Evolutionary conservation across 1,284 basidiomycete species (phyloP).

Genomic region (Boletus calvinii): DNA sequence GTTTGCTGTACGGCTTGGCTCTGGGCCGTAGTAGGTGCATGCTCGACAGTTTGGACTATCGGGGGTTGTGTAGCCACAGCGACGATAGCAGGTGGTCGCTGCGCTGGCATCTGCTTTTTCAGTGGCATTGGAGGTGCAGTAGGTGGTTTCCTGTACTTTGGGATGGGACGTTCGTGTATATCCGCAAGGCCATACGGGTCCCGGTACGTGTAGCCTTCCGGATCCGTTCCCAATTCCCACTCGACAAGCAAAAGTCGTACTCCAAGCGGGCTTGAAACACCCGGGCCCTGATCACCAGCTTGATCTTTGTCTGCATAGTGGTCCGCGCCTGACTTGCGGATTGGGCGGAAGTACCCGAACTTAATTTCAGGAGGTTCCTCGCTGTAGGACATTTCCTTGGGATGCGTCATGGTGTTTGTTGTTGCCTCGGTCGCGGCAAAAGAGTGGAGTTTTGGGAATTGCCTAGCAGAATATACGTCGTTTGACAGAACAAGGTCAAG

Average conservation of each 20-base stretch:
- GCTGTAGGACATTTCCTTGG: conserved; percentile 52
- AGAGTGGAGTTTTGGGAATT: conserved; percentile 35
- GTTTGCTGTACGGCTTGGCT: conserved; percentile 10
- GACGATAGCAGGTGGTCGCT: conserved; percentile 39
- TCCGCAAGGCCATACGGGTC: conserved; percentile 53
- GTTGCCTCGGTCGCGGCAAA: conserved; percentile 30
- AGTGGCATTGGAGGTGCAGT: conserved; percentile 13
- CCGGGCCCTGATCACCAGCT: conserved; percentile 19
- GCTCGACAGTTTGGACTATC: conserved; percentile 15
- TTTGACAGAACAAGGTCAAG: conserved; percentile 61
- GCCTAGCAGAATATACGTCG: conserved; percentile 51
- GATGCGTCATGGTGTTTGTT: conserved; percentile 42
- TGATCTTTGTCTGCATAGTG: conserved; percentile 29
- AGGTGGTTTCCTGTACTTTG: conserved; percentile 17
- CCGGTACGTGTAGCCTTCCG: conserved; percentile 47
- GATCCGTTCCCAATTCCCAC: conserved; percentile 59
- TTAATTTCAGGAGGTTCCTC: conserved; percentile 53
- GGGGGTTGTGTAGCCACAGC: conserved; percentile 25
- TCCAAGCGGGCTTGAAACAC: conserved; percentile 43
- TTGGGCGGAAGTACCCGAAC: conserved; percentile 62
- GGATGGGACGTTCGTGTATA: conserved; percentile 17
- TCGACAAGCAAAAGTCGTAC: conserved; percentile 63
- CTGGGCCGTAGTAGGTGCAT: background rate
- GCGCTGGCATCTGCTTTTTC: conserved; percentile 20
- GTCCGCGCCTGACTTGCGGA: conserved; percentile 30